Evolutionary conservation across 2,329 filamentous ascomycete species (phyloP), one percentile per base, ranked within the genome.

Genomic region (Apiospora aurea): DNA sequence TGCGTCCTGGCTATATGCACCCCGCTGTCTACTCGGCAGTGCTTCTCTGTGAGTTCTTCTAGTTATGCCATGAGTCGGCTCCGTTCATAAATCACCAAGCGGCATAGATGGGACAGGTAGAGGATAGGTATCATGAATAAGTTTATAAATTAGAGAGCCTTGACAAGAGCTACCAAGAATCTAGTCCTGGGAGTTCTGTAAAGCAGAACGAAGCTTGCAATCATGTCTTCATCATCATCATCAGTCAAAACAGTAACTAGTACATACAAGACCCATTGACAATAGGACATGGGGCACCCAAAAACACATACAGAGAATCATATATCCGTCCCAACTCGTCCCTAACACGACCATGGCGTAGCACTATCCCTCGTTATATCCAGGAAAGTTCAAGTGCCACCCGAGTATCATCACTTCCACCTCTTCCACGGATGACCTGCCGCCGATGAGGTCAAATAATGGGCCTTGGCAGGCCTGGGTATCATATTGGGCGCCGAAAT

Each of bases 151-250:
- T 64, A 64, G 57, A 41, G 41, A 29, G 57, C 57, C 34, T 64
- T 41, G 57, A 34, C 57, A 64, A 64, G 57, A 64, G 4, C 57
- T 64, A 41, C 57, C 29, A 41, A 13, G 34, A 64, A 64, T 24
- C 34, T 13, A n/a, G 57, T n/a, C 34, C 57, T 64, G 57, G 29
- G 41, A 41, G 34, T 64, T 34, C 29, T 13, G 57, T 41, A 64
- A 64, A 64, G 34, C 57, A 13, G 34, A 34, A 41, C 57, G 34
- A 64, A 64, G 57, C 57, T 64, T 64, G 21, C 57, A 64, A 64
- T 64, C 57, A 64, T 64, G 57, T 64, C 57, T 64, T 64, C 57
- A 64, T 64, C 57, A 64, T 61, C 53, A 61, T 64, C 57, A 64
- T 64, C 57, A 64, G 34, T 34, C 34, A 64, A 64, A 41, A 64